Evolutionary conservation across 768 basidiomycete genomes (phyloP).

Genomic region (Leucosporidium creatinivorum): DNA sequence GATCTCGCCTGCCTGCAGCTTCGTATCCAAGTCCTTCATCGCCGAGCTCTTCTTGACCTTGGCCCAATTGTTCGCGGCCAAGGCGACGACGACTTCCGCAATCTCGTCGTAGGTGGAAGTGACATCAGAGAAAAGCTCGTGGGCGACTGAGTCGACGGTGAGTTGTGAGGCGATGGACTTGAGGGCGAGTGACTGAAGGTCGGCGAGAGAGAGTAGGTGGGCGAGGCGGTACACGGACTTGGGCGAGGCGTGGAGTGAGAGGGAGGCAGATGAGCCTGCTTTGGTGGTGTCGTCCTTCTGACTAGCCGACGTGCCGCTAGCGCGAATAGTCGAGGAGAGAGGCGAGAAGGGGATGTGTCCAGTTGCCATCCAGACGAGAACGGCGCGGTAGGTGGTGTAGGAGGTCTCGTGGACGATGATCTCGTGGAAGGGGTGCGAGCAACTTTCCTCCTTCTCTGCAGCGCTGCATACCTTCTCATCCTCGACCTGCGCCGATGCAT

Average conservation of each 20-base stretch:
- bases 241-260: background rate
- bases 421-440: background rate
- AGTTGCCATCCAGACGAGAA: background rate
- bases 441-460: no score
- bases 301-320: background rate
- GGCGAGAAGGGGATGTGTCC: background rate
- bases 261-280: background rate
- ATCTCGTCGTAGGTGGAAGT: background rate
- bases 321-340: background rate
- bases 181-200: background rate
- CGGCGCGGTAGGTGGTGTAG: slow-evolving; percentile 7
- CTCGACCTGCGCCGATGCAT: background rate
- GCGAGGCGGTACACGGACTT: slow-evolving; percentile 1
- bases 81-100: background rate
- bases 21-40: background rate
- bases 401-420: background rate
- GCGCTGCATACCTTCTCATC: no score
- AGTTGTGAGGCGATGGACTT: background rate
- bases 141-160: background rate
- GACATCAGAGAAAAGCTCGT: background rate
- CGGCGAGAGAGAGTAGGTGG: background rate
- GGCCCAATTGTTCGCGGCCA: background rate
- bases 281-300: no score
- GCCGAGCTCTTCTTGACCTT: background rate
- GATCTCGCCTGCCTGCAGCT: no score